These are phyloP conservation scores for Tuctoria greenei DNA, from an alignment of 176 grass and related monocot genomes.

Conservation along the genomic window DNA sequence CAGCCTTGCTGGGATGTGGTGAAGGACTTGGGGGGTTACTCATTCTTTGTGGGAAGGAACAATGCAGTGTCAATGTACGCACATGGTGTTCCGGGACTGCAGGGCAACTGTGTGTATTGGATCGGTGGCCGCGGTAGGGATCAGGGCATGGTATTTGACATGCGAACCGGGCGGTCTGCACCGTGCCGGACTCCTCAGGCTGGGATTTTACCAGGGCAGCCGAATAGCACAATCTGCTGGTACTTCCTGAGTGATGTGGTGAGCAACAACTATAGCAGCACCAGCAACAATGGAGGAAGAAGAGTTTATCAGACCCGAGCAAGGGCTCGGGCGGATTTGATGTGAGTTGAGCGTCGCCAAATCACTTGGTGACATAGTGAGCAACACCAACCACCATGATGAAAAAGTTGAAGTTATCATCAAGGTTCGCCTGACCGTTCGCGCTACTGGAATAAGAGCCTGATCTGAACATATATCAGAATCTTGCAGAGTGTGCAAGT, in stretches of 20 bases:
- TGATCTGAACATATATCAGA: not conserved
- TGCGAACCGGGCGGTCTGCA: constrained; percentile 44
- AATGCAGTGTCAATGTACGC: constrained; percentile 46
- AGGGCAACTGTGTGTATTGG: constrained; percentile 48
- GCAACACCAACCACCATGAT: constrained; percentile 3
- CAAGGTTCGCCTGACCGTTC: not conserved
- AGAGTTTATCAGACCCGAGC: constrained; percentile 51
- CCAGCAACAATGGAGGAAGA: constrained; percentile 34
- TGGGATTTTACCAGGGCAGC: constrained; percentile 11
- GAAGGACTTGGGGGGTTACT: constrained; percentile 37
- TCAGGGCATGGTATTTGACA: constrained; percentile 64
- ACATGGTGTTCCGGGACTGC: constrained; percentile 33
- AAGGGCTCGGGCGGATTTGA: constrained; percentile 36
- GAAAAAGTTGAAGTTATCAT: constrained; percentile 15
- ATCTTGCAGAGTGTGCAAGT: constrained; percentile 22
- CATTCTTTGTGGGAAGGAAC: constrained; percentile 47
- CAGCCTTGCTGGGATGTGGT: constrained; percentile 48
- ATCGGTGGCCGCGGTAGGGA: constrained; percentile 51
- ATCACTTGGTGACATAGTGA: constrained; percentile 30
- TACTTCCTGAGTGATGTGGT: constrained; percentile 52
- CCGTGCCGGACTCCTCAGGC: constrained; percentile 22
- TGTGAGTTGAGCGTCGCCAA: constrained; percentile 24
- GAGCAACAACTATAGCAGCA: not conserved
- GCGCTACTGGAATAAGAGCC: not conserved
- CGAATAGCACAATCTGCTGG: constrained; percentile 46